phyloP scores from a whole-genome alignment of 176 grass and related monocot species.

The Eragrostis curvula region DNA sequence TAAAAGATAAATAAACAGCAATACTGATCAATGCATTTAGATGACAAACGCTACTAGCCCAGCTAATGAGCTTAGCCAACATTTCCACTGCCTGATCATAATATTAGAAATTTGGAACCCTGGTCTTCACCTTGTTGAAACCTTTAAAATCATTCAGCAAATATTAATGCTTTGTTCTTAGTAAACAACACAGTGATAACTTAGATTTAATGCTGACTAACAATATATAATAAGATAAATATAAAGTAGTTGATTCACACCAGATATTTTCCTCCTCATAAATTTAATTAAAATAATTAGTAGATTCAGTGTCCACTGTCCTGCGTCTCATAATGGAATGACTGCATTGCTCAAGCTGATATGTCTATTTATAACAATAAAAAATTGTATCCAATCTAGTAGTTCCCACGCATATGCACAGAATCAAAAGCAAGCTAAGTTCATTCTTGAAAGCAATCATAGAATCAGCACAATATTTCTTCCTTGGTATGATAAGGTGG shows the following conservation, averaged over 20 bases:
- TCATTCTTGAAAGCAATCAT: conserved; percentile 7
- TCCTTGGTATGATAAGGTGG: neutral
- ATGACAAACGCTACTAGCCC: conserved; percentile 3
- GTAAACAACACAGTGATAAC: neutral
- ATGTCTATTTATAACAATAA: conserved; percentile 9
- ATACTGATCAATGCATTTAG: conserved; percentile 7
- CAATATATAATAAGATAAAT: neutral
- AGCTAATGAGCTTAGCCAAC: neutral
- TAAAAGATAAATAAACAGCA: conserved; percentile 23
- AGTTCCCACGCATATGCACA: neutral
- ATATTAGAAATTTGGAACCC: neutral
- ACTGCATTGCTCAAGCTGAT: conserved; percentile 8
- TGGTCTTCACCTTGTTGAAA: neutral
- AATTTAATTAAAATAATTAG: neutral
- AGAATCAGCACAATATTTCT: conserved; percentile 1
- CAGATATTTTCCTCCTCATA: neutral
- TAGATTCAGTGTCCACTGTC: neutral
- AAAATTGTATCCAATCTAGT: conserved; percentile 19
- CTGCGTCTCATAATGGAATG: neutral
- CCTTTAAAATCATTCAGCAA: conserved; percentile 21
- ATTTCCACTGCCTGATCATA: conserved; percentile 12
- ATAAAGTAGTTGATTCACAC: neutral
- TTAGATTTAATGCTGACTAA: neutral
- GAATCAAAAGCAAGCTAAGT: neutral
- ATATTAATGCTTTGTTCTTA: neutral